These are phyloP conservation scores for Solanum paucissectum DNA, from an alignment of 257 asterid genomes.

Conservation along the genomic window DNA sequence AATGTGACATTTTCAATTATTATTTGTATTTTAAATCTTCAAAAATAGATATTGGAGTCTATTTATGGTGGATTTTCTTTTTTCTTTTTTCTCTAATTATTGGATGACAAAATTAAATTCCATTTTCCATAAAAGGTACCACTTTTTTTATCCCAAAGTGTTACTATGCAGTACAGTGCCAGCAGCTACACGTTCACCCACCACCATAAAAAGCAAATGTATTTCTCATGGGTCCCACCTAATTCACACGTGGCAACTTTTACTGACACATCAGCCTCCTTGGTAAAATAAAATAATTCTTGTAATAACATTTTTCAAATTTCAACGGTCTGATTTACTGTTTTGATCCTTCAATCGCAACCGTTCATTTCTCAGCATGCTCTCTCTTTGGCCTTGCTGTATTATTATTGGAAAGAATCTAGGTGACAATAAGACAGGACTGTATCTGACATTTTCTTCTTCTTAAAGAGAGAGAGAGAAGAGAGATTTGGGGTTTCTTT, in stretches of 20 bases:
- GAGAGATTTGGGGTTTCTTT: not conserved
- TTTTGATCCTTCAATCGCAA: conserved; percentile 12
- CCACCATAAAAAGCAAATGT: not conserved
- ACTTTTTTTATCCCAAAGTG: not conserved
- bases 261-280: conserved; percentile 26
- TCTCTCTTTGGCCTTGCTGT: not conserved
- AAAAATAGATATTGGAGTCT: not conserved
- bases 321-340: conserved; percentile 55
- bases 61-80: not conserved
- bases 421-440: conserved; percentile 18
- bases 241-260: conserved; percentile 12
- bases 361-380: conserved; percentile 23
- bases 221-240: not conserved
- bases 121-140: not conserved
- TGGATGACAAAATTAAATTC: not conserved
- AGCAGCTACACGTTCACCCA: not conserved
- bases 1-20: not conserved
- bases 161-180: not conserved
- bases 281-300: conserved; percentile 5
- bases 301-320: conserved; percentile 26
- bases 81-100: not conserved
- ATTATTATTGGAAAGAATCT: not conserved
- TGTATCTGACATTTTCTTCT: conserved; percentile 22
- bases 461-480: conserved; percentile 5
- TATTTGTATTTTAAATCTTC: not conserved